Conservation (phyloP, 495 filamentous ascomycete genomes). For the Friedmanniomyces endolithicus region DNA sequence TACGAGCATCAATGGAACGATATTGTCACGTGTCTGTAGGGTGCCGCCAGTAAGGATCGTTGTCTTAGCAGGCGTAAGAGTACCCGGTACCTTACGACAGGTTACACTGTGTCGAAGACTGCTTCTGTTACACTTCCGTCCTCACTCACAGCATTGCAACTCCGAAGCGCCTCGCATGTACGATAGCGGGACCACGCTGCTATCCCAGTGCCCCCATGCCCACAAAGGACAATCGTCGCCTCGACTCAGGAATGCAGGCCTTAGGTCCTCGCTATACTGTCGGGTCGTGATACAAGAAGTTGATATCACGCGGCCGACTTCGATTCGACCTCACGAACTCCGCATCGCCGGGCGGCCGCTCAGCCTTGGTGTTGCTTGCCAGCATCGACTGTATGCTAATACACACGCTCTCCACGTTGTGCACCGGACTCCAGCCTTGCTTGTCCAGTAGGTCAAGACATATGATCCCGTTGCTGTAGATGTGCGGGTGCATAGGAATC, state of each 20-base stretch:
- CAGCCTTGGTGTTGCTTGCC: constrained; percentile 83
- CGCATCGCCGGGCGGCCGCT: constrained; percentile 61
- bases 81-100: no score
- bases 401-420: constrained; percentile 92
- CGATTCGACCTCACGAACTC: constrained; percentile 73
- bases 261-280: constrained; percentile 43
- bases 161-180: not conserved
- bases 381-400: constrained; percentile 98
- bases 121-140: not conserved
- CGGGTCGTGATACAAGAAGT: constrained; percentile 80
- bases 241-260: not conserved
- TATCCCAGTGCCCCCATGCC: not conserved
- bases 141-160: not conserved
- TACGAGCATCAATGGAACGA: no score
- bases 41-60: no score
- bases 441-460: constrained; percentile 84
- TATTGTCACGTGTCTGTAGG: no score
- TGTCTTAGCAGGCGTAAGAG: no score
- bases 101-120: not conserved
- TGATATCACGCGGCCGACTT: constrained; percentile 67
- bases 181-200: not conserved
- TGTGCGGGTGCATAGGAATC: constrained; percentile 92
- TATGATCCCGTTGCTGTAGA: constrained; percentile 97
- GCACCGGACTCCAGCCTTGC: constrained; percentile 88
- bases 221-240: not conserved